Conservation (phyloP, 2,329 filamentous ascomycete genomes). For the Knoxdaviesia capensis region DNA sequence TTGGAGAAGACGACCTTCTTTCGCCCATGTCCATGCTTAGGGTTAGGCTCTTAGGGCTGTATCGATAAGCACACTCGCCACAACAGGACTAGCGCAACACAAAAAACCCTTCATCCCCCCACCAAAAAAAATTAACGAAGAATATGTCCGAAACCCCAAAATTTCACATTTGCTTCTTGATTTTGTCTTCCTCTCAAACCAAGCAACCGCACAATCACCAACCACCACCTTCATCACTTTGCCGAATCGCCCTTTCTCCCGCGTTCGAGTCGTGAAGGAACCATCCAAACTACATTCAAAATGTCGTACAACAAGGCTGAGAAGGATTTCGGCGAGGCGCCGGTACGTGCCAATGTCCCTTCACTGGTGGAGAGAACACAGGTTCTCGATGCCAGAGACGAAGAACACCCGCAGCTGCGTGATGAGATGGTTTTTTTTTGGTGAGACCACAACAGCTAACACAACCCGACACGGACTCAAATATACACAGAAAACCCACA, state of each 20-base stretch:
- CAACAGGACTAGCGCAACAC: too few relatives aligned
- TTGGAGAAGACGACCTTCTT: too few relatives aligned
- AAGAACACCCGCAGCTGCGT: neutral
- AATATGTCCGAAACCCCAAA: too few relatives aligned
- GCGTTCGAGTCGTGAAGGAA: conserved; percentile 68
- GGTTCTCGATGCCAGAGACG: neutral
- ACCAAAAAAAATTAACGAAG: too few relatives aligned
- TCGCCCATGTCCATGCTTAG: too few relatives aligned
- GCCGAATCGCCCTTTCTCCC: conserved; percentile 37
- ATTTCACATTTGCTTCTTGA: neutral
- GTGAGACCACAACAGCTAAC: neutral
- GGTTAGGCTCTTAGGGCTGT: too few relatives aligned
- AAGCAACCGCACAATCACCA: too few relatives aligned
- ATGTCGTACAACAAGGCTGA: conserved; percentile 95
- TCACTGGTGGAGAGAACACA: too few relatives aligned
- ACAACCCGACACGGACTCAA: conserved; percentile 3
- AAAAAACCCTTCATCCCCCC: too few relatives aligned
- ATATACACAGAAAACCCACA: conserved; percentile 60
- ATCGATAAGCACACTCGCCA: too few relatives aligned
- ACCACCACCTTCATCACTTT: conserved; percentile 51
- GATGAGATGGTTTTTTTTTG: neutral
- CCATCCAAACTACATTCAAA: conserved; percentile 20
- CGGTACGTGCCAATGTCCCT: conserved; percentile 33
- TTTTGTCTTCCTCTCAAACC: neutral
- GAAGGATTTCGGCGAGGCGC: conserved; percentile 81